These are phyloP conservation scores for Pilaira anomala DNA, from an alignment of 192 early-diverging fungal genomes.

Conservation along the genomic window DNA sequence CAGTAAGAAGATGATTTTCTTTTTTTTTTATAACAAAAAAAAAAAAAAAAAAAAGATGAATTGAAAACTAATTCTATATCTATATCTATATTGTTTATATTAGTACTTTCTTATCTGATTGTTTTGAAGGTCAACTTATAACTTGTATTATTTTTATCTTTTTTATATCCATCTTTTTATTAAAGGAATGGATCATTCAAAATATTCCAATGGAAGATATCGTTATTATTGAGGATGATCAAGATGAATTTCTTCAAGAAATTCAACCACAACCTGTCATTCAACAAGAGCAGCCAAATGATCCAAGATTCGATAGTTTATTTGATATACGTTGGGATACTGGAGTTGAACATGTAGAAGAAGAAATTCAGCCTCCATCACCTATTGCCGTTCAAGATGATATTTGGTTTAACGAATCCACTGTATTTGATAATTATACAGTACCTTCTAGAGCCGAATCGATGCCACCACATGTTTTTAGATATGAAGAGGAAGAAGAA, in stretches of 20 bases:
- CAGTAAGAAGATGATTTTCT: background rate
- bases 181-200: constrained; percentile 87
- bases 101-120: constrained; percentile 48
- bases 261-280: background rate
- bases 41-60: too few species aligned
- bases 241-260: background rate
- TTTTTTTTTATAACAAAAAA: too few species aligned
- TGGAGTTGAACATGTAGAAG: too few species aligned
- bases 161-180: constrained; percentile 70
- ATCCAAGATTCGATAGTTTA: background rate
- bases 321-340: too few species aligned
- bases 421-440: too few species aligned
- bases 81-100: background rate
- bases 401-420: too few species aligned
- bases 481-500: background rate
- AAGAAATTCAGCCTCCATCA: too few species aligned
- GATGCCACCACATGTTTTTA: background rate
- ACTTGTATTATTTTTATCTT: constrained; percentile 71
- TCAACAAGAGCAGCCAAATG: background rate
- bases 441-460: too few species aligned
- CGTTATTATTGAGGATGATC: background rate
- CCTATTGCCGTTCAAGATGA: too few species aligned
- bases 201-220: constrained; percentile 52
- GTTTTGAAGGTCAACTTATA: constrained; percentile 86
- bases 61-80: background rate